Evolutionary conservation across 2,329 filamentous ascomycete species (phyloP).

Genomic region (Stachybotrys elegans): DNA sequence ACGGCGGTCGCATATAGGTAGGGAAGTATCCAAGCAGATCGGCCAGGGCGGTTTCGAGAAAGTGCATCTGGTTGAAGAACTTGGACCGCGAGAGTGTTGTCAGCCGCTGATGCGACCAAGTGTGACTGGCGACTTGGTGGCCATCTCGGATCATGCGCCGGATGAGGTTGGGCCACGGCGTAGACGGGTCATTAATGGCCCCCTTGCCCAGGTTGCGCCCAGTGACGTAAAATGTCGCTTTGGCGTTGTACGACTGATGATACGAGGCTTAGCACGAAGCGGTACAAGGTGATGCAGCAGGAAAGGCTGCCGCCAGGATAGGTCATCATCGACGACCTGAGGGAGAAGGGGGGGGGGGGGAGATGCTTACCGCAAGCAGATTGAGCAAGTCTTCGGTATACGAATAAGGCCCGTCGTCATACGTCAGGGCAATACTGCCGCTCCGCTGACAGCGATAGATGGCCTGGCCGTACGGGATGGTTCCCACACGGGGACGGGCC

Average conservation of each 20-base stretch:
- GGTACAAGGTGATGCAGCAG: constrained; percentile 3
- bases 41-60: constrained; percentile 37
- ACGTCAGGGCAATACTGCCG: constrained; percentile 37
- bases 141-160: constrained; percentile 45
- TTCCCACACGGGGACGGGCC: constrained; percentile 47
- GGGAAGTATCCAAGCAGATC: constrained; percentile 34
- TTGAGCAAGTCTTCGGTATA: constrained; percentile 38
- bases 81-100: constrained; percentile 25
- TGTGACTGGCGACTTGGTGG: constrained; percentile 56
- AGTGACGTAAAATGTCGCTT: constrained; percentile 34
- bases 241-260: constrained; percentile 27
- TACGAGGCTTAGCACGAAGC: too few species aligned
- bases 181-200: constrained; percentile 33
- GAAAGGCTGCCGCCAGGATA: neutral
- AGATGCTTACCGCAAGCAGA: constrained; percentile 24
- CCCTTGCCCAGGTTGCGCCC: constrained; percentile 32
- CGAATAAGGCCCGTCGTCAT: constrained; percentile 39
- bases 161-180: constrained; percentile 28
- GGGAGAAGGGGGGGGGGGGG: too few species aligned
- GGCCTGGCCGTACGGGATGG: constrained; percentile 48
- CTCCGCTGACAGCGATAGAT: constrained; percentile 35
- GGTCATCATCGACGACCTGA: neutral
- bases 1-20: constrained; percentile 40
- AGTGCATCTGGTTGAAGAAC: constrained; percentile 34
- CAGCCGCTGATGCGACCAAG: constrained; percentile 41